Evolutionary conservation across 129 eudicot genomes (phyloP).

Genomic region (Flaveria linearis): DNA sequence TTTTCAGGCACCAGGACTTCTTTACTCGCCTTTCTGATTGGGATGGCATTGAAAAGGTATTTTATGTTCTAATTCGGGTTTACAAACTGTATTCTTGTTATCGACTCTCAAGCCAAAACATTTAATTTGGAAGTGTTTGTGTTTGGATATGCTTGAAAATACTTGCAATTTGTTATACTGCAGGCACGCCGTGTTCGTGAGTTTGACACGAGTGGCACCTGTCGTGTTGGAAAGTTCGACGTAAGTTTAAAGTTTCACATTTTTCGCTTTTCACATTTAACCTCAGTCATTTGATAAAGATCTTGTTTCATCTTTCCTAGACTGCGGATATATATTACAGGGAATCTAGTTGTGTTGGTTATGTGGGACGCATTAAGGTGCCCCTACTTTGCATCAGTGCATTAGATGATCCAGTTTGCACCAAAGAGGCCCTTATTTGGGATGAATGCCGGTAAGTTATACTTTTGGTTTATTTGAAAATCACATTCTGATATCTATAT

Average conservation of each 20-base stretch:
- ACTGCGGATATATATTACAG: conserved; percentile 95
- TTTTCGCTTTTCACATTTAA: neutral
- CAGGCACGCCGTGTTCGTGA: conserved; percentile 86
- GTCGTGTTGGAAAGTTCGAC: conserved; percentile 68
- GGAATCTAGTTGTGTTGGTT: conserved; percentile 64
- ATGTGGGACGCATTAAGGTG: conserved; percentile 65
- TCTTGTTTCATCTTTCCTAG: conserved; percentile 39
- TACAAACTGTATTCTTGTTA: neutral
- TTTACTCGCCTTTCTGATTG: conserved; percentile 86
- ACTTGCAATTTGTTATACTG: conserved; percentile 24
- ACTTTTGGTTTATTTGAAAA: neutral
- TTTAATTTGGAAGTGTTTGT: no score
- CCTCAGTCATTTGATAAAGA: conserved; percentile 7
- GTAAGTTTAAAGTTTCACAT: conserved; percentile 37
- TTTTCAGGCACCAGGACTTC: conserved; percentile 72
- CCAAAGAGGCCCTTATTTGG: conserved; percentile 92
- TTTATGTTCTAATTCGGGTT: conserved; percentile 18
- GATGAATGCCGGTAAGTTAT: conserved; percentile 81
- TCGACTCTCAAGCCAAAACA: no score
- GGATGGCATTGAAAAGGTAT: conserved; percentile 84
- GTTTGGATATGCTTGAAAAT: neutral
- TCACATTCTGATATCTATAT: neutral
- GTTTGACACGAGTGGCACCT: conserved; percentile 78
- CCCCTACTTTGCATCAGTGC: conserved; percentile 94
- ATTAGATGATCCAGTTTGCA: conserved; percentile 95